phyloP scores from a whole-genome alignment of 1,284 basidiomycete genomes.

The Apiotrichum gracile region DNA sequence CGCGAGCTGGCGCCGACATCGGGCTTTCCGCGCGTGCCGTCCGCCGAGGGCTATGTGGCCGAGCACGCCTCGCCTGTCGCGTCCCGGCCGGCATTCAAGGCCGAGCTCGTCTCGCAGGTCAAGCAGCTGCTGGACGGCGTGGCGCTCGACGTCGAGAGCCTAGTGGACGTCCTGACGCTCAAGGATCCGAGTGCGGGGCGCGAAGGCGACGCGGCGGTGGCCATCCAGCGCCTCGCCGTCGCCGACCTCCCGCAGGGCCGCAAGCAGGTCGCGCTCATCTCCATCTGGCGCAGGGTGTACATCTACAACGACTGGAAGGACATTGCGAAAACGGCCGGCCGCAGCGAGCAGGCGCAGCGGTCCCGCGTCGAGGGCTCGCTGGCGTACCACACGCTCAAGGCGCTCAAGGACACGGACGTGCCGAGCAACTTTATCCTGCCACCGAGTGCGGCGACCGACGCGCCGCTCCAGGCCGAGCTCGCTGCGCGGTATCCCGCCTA shows the following conservation, averaged over 20 bases:
- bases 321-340: constrained; percentile 35
- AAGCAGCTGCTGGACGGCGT: constrained; percentile 8
- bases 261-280: constrained; percentile 61
- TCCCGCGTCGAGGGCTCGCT: constrained; percentile 23
- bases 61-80: constrained; percentile 14
- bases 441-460: constrained; percentile 29
- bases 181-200: constrained; percentile 35
- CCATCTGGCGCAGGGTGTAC: constrained; percentile 80
- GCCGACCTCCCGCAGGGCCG: constrained; percentile 60
- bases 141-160: constrained; percentile 48
- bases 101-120: constrained; percentile 10
- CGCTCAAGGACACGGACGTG: constrained; percentile 24
- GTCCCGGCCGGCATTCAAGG: constrained; percentile 25
- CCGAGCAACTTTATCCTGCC: constrained; percentile 27
- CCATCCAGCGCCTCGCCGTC: constrained; percentile 49
- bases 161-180: constrained; percentile 53
- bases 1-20: constrained; percentile 5
- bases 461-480: constrained; percentile 32
- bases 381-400: constrained; percentile 31
- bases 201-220: constrained; percentile 47
- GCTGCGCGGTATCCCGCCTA: constrained; percentile 40
- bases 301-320: constrained; percentile 63
- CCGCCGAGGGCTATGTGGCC: constrained; percentile 13
- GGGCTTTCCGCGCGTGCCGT: constrained; percentile 3
- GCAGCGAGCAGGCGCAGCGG: constrained; percentile 40